Percentiles rank a stretch among this genome's conserved stretches.
phyloP scores from a whole-genome alignment of 2,329 filamentous ascomycete genomes.

The Grosmannia huntii region DNA sequence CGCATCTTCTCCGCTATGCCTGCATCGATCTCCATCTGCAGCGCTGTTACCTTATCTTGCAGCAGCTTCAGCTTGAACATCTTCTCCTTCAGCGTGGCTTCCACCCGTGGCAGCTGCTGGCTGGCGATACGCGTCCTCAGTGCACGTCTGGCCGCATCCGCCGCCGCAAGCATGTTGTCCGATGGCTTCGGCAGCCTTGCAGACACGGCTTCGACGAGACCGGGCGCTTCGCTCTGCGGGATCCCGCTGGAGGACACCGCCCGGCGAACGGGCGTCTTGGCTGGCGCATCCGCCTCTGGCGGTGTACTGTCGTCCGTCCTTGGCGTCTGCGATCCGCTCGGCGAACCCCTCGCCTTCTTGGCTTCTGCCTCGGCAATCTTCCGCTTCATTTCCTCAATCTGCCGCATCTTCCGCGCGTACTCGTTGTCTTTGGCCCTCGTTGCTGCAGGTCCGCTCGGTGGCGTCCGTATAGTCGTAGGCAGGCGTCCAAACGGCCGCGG shows the following conservation, averaged over 20 bases:
- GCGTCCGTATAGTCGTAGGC: constrained; percentile 24
- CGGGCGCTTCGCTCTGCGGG: neutral
- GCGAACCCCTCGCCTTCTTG: constrained; percentile 28
- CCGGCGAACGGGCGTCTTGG: constrained; percentile 6
- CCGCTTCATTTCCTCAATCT: constrained; percentile 48
- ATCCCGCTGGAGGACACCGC: constrained; percentile 12
- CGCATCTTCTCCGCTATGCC: constrained; percentile 20
- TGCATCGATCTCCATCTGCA: constrained; percentile 33
- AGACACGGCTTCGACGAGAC: constrained; percentile 9
- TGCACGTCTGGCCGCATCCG: constrained; percentile 8
- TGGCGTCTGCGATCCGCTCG: constrained; percentile 18
- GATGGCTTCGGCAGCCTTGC: constrained; percentile 15
- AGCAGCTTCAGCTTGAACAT: constrained; percentile 32
- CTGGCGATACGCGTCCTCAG: constrained; percentile 24
- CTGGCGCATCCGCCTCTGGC: constrained; percentile 13
- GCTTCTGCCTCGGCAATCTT: constrained; percentile 47
- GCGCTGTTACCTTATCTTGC: constrained; percentile 31
- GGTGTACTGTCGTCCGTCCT: constrained; percentile 15
- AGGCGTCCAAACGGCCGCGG: constrained; percentile 27
- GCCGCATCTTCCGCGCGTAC: constrained; percentile 38
- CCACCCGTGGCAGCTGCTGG: constrained; percentile 24
- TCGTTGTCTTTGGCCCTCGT: constrained; percentile 24
- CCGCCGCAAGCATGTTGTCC: neutral
- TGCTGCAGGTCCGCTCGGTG: constrained; percentile 21
- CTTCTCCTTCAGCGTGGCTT: constrained; percentile 28